A percentile compares a stretch with the other conserved stretches of the same genome.
Conservation (phyloP, 225 moss, liverwort and hornwort genomes). For the Physcomitrium patens region DNA sequence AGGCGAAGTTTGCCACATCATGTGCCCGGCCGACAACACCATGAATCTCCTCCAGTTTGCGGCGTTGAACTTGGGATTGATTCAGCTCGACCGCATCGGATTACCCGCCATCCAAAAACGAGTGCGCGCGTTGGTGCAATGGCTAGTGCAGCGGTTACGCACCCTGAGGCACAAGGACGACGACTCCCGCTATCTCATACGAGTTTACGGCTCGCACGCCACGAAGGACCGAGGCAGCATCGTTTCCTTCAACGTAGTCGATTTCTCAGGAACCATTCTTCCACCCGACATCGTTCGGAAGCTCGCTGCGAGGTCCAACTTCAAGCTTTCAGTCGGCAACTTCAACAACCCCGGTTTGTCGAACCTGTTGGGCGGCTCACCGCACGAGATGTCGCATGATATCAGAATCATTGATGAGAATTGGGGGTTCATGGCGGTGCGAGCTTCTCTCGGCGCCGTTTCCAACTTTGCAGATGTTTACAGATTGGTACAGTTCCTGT, state of each 20-base stretch:
- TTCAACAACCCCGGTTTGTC: slow-evolving; percentile 73
- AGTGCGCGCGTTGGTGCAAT: slow-evolving; percentile 53
- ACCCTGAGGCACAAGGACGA: slow-evolving; percentile 73
- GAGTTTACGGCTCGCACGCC: slow-evolving; percentile 71
- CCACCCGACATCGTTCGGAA: slow-evolving; percentile 65
- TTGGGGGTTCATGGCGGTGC: slow-evolving; percentile 49
- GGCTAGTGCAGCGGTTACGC: slow-evolving; percentile 65
- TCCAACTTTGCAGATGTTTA: slow-evolving; percentile 79
- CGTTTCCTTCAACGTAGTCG: slow-evolving; percentile 73
- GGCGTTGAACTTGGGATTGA: slow-evolving; percentile 67
- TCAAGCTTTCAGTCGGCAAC: slow-evolving; percentile 62
- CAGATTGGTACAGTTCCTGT: slow-evolving; percentile 77
- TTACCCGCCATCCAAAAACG: slow-evolving; percentile 65
- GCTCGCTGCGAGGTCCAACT: slow-evolving; percentile 71
- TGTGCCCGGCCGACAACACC: slow-evolving; percentile 58
- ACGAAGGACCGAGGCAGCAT: slow-evolving; percentile 63
- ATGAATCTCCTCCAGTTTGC: slow-evolving; percentile 82
- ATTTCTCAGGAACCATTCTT: slow-evolving; percentile 64
- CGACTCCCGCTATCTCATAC: slow-evolving; percentile 58
- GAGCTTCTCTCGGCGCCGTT: slow-evolving; percentile 76
- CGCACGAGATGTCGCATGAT: slow-evolving; percentile 51
- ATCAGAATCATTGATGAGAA: slow-evolving; percentile 50
- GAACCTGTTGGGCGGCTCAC: slow-evolving; percentile 46
- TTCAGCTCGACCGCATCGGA: slow-evolving; percentile 64
- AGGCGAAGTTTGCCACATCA: slow-evolving; percentile 64